phyloP scores from a whole-genome alignment of 495 filamentous ascomycete species.

The Aspergillus hancockii region DNA sequence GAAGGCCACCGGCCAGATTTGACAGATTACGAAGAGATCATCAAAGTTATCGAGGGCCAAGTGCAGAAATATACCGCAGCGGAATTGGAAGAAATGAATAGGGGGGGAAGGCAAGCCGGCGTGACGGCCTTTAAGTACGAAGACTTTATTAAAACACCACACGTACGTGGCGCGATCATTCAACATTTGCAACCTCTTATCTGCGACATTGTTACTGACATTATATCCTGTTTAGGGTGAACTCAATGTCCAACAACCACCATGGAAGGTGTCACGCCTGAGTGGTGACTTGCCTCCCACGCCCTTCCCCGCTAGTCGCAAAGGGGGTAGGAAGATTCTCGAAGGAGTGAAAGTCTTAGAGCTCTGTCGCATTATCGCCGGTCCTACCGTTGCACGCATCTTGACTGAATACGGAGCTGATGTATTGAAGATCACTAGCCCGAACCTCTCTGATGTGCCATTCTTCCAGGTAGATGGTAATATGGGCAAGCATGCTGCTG shows the following conservation, averaged over 20 bases:
- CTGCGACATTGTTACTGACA: constrained; percentile 17
- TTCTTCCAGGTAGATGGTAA: constrained; percentile 83
- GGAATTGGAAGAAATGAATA: constrained; percentile 68
- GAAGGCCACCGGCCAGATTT: constrained; percentile 61
- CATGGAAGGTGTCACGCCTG: constrained; percentile 55
- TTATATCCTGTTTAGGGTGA: constrained; percentile 40
- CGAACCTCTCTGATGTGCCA: constrained; percentile 68
- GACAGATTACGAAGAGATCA: constrained; percentile 65
- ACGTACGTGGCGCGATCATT: constrained; percentile 44
- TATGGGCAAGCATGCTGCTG: constrained; percentile 62
- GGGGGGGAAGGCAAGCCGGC: constrained; percentile 62
- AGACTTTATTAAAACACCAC: constrained; percentile 61
- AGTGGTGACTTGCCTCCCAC: constrained; percentile 49
- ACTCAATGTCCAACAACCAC: constrained; percentile 46
- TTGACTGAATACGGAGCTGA: constrained; percentile 68
- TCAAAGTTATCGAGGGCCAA: constrained; percentile 65
- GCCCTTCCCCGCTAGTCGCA: constrained; percentile 47
- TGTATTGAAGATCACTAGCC: constrained; percentile 70
- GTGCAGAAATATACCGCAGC: constrained; percentile 62
- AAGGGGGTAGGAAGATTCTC: constrained; percentile 32
- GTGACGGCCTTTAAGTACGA: constrained; percentile 64
- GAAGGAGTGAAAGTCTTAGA: constrained; percentile 59
- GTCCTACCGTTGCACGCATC: constrained; percentile 64
- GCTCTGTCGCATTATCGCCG: constrained; percentile 63
- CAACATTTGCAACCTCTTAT: background rate